Evolutionary conservation across 345 rosid species (phyloP), one percentile per base, ranked within the genome.

Genomic region (Lagerstroemia speciosa): DNA sequence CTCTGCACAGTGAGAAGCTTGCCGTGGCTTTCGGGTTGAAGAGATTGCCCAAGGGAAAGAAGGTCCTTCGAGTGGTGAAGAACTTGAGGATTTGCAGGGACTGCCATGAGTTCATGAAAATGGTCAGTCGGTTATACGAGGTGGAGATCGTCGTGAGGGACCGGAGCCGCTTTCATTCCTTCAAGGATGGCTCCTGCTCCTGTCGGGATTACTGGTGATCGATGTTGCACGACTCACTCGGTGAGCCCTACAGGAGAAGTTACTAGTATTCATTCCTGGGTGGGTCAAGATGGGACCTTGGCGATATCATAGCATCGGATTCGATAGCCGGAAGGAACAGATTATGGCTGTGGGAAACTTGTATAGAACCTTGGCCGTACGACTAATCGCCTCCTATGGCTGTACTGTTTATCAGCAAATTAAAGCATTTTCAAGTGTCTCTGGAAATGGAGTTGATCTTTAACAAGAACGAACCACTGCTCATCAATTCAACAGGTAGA

Each of bases 41-140:
- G 75, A 84, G 81, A 69, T 77, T 85, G 50, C 69, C 78, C 60
- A 77, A 83, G 66, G 88, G 94, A 58, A 82, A 78, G 24, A 75
- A 78, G 24, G 74, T 81, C 30, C 64, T 88, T 67, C 83, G 81
- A 69, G 77, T 88, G 50, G 82, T 88, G 86, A 88, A 88, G 79
- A 88, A 88, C 75, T 87, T 88, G 75, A 90, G 94, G 68, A 85
- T 88, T 40, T 88, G 94, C 74, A 77, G 81, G 77, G 94, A 88
- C 73, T 88, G 94, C 74, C 91, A 86, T 78, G 76, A 78, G 38
- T 81, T 86, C 67, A 88, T 90, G 61, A 88, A 86, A 80, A 71
- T 77, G 22, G 69, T 83, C 48, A 82, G 89, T 33, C 77, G 78
- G 75, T 55, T 83, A 3, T 79, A 78, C 37, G 81, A 78, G 26